phyloP scores from a whole-genome alignment of 441 rosid species.

The Populus hybrid region DNA sequence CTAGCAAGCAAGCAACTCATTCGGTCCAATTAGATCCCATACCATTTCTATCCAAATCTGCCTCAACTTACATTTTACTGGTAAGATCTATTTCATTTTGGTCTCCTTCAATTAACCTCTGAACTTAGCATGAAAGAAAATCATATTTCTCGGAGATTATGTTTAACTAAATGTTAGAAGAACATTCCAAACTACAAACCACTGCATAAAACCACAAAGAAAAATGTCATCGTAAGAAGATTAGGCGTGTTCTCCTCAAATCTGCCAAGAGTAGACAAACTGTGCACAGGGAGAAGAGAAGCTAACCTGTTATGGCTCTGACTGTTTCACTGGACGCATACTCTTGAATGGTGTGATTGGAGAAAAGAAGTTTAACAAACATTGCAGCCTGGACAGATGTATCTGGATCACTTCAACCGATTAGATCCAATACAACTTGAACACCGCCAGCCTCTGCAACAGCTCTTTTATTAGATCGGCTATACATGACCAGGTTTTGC shows the following conservation, averaged over 20 bases:
- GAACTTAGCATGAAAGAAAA: not conserved
- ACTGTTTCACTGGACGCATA: slow-evolving; percentile 98
- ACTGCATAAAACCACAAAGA: not conserved
- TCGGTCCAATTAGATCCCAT: not conserved
- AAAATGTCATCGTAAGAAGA: not conserved
- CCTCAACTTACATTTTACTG: not conserved
- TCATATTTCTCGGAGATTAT: not conserved
- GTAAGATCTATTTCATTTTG: not conserved
- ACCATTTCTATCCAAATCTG: not conserved
- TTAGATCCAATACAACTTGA: slow-evolving; percentile 94
- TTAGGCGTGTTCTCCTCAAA: not conserved
- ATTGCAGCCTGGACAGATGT: slow-evolving; percentile 99
- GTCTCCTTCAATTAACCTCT: not conserved
- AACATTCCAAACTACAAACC: not conserved
- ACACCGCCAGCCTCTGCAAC: slow-evolving; percentile 99
- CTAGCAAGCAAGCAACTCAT: not conserved
- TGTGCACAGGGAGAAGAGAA: slow-evolving; percentile 4
- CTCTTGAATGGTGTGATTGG: slow-evolving; percentile 98
- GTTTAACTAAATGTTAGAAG: not conserved
- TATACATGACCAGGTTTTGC: slow-evolving; percentile 97
- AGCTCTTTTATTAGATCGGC: slow-evolving; percentile 97
- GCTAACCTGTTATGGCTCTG: slow-evolving; percentile 94
- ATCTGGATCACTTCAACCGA: slow-evolving; percentile 96
- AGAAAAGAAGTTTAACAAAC: slow-evolving; percentile 94
- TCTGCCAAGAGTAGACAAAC: not conserved